phyloP scores from a whole-genome alignment of 23 red algal species.

The Gracilaria vermiculophylla region DNA sequence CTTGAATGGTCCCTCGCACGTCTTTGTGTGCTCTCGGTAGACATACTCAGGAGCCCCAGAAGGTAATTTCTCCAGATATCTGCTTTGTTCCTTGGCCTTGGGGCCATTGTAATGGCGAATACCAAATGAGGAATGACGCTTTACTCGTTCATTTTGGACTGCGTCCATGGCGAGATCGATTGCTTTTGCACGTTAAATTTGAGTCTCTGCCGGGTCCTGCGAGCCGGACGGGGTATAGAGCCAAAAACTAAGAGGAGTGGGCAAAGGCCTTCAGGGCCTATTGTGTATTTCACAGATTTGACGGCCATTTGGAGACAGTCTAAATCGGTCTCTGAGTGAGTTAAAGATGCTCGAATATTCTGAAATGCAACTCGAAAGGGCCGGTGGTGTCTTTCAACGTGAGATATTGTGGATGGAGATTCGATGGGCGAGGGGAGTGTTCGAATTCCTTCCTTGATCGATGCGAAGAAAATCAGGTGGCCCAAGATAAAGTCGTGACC shows the following conservation, averaged over 20 bases:
- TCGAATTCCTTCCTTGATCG: constrained; percentile 18
- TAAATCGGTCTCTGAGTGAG: background rate
- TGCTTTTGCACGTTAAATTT: background rate
- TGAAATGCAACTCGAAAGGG: background rate
- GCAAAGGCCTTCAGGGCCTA: constrained; percentile 18
- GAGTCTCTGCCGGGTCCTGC: background rate
- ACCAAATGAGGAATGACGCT: background rate
- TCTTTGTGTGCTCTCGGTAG: background rate
- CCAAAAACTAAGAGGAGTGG: constrained; percentile 1
- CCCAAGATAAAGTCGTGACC: background rate
- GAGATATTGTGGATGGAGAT: constrained; percentile 18
- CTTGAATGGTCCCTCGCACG: background rate
- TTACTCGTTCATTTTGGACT: constrained; percentile 23
- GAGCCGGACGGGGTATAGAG: background rate
- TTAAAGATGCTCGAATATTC: background rate
- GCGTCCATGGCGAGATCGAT: background rate
- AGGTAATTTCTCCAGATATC: background rate
- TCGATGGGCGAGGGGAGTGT: constrained; percentile 20
- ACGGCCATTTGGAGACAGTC: constrained; percentile 25
- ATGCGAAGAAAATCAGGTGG: constrained; percentile 29
- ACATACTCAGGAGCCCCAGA: background rate
- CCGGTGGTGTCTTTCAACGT: constrained; percentile 12
- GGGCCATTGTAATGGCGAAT: background rate
- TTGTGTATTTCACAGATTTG: background rate
- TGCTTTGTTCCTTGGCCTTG: background rate